Base-by-base conservation (phyloP, 192 early-diverging fungal species). In the Podila clonocystis region DNA sequence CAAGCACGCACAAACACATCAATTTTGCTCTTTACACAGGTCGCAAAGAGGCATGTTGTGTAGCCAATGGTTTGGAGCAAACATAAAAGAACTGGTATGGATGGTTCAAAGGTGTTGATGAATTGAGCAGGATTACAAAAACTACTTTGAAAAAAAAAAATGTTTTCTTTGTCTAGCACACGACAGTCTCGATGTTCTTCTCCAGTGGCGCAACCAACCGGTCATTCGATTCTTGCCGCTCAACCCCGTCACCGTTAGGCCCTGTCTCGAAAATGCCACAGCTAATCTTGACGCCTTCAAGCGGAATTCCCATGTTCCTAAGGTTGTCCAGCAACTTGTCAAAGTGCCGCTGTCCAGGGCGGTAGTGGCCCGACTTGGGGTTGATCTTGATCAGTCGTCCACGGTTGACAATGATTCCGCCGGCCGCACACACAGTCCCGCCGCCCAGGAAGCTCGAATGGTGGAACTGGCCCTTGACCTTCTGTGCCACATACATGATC, bases 331-430 rank as follows among this genome's bases (percentile, higher is more conserved):
- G 15, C 45, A 85, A 58, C 24, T 49, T 22, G 4, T 82, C 72
- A 62, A 85, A 85, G 68, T 85, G 84, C 20, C 71, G 26, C 62
- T 82, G 79, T 2, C 62, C 63, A 11, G 84, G 84, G 28, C 82
- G 72, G 26, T 85, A 85, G 49, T 85, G 84, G 50, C 84, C 84
- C n/a, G 75, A 80, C 55, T 83, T 85, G 0, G 84, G 84, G 58
- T 73, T 85, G 28, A 85, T 78, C 61, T 85, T 82, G 62, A 82
- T 30, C 15, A 85, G 49, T 36, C 72, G 70, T 11, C 84, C 84
- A 17, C 58, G 22, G 20, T 72, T 67, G 24, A 83, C 65, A 26
- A 75, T 52, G 20, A 85, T 80, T 9, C 80, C 84, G 9, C 84
- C 84, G 11, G 84, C 84, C 26, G 84, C 75, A 38, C 73, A 59